Evolutionary conservation across 306 rosid species (phyloP).

Genomic region (Acacia crassicarpa): DNA sequence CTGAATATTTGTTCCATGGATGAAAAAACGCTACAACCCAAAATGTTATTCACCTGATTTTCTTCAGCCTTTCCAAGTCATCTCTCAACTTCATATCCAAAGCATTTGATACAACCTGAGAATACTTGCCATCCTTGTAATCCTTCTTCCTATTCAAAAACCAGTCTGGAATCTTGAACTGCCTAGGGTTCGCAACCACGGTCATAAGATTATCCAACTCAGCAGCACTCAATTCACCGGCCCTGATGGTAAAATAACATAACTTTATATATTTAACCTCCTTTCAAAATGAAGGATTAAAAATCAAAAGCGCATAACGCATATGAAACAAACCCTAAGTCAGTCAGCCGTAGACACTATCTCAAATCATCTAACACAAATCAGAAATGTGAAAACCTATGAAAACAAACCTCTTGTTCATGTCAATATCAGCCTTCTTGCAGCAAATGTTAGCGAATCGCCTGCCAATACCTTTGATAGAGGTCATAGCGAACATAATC

Average conservation of each 20-base stretch:
- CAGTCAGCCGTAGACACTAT: neutral
- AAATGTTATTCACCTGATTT: conserved; percentile 37
- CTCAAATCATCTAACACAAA: neutral
- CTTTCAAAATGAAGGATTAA: neutral
- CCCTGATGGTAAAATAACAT: conserved; percentile 15
- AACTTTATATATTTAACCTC: neutral
- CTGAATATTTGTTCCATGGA: neutral
- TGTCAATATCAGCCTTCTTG: conserved; percentile 54
- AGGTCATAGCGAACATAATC: conserved; percentile 48
- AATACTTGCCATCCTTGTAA: conserved; percentile 50
- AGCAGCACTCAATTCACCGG: conserved; percentile 49
- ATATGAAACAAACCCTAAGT: neutral
- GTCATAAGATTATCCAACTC: conserved; percentile 49
- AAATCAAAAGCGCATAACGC: neutral
- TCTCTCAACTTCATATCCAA: conserved; percentile 56
- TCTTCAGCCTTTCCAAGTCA: conserved; percentile 52
- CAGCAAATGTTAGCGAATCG: conserved; percentile 45
- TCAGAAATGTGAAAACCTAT: neutral
- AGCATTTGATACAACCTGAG: conserved; percentile 49
- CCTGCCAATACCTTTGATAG: conserved; percentile 53
- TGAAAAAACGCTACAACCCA: neutral
- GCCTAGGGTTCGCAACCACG: conserved; percentile 48
- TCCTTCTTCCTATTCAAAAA: conserved; percentile 52
- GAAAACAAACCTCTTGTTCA: conserved; percentile 44
- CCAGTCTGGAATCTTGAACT: conserved; percentile 55